These are phyloP conservation scores for Vanrija sp. DNA, from an alignment of 1,284 basidiomycete species.

Conservation along the genomic window DNA sequence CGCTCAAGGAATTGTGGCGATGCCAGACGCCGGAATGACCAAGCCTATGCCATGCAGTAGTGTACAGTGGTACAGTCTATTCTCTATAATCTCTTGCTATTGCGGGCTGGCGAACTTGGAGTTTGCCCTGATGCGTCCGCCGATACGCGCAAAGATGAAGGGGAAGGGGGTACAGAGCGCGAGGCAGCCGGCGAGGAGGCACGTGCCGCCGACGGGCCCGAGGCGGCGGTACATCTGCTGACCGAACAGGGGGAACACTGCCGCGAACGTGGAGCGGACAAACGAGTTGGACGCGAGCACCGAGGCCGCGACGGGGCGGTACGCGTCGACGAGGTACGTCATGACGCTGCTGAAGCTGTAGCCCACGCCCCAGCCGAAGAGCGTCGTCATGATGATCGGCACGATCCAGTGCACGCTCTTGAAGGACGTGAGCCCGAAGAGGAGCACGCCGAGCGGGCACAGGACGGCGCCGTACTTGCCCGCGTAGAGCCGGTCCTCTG, in stretches of 20 bases:
- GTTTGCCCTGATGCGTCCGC: slow-evolving; percentile 31
- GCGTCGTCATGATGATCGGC: slow-evolving; percentile 24
- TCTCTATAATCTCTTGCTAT: background rate
- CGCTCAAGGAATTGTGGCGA: too few species aligned
- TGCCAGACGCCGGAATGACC: too few species aligned
- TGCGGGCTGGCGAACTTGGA: slow-evolving; percentile 8
- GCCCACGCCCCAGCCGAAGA: slow-evolving; percentile 51
- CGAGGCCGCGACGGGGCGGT: slow-evolving; percentile 70
- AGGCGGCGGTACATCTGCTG: slow-evolving; percentile 50
- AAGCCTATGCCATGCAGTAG: background rate
- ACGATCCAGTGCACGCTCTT: slow-evolving; percentile 62
- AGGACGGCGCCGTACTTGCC: slow-evolving; percentile 66
- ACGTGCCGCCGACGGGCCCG: slow-evolving; percentile 69
- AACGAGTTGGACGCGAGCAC: slow-evolving; percentile 72
- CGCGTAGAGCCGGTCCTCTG: slow-evolving; percentile 64
- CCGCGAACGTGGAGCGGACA: slow-evolving; percentile 63
- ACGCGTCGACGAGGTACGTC: slow-evolving; percentile 57
- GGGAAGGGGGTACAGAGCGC: slow-evolving; percentile 68
- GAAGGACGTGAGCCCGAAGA: slow-evolving; percentile 70
- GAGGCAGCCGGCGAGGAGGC: slow-evolving; percentile 67
- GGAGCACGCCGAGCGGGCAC: slow-evolving; percentile 65
- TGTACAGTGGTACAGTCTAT: too few species aligned
- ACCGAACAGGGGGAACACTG: slow-evolving; percentile 61
- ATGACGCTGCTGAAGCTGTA: slow-evolving; percentile 66
- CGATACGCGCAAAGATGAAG: slow-evolving; percentile 49